A percentile compares a stretch with the other conserved stretches of the same genome.
These are phyloP conservation scores for Sporothrix globosa DNA, from an alignment of 2,329 filamentous ascomycete species.

Conservation along the genomic window DNA sequence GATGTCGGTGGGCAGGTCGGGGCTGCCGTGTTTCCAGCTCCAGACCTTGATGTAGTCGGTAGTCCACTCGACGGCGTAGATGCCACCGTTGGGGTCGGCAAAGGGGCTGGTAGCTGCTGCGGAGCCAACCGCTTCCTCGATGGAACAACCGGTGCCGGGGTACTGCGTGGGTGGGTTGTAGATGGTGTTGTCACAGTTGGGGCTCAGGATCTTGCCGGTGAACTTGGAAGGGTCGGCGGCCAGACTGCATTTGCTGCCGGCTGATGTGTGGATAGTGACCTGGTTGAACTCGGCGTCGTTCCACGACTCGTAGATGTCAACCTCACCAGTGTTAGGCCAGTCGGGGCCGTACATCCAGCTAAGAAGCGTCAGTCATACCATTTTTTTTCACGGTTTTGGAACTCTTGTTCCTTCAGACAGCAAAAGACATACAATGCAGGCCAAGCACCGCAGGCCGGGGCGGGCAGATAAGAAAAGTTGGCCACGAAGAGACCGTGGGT, in stretches of 20 bases:
- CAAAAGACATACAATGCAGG: conserved; percentile 61
- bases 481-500: conserved; percentile 69
- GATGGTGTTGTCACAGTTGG: conserved; percentile 48
- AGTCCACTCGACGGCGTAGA: conserved; percentile 51
- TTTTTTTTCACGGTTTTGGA: background rate
- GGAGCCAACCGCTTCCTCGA: conserved; percentile 41
- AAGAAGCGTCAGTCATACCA: background rate
- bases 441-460: conserved; percentile 69
- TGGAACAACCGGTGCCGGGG: conserved; percentile 48
- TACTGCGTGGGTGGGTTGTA: conserved; percentile 42
- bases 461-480: conserved; percentile 70
- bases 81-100: conserved; percentile 35
- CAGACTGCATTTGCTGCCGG: conserved; percentile 43
- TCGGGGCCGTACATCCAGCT: conserved; percentile 55
- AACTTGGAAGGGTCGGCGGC: conserved; percentile 38
- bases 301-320: conserved; percentile 70
- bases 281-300: conserved; percentile 59
- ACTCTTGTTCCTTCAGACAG: background rate
- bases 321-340: conserved; percentile 66
- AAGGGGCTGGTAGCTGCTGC: conserved; percentile 32
- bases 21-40: conserved; percentile 44
- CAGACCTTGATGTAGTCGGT: conserved; percentile 49
- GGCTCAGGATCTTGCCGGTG: conserved; percentile 40
- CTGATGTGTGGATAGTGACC: conserved; percentile 61
- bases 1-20: conserved; percentile 44